Conservation (phyloP, 805 yeast genomes). For the Cyberlindnera petersonii region DNA sequence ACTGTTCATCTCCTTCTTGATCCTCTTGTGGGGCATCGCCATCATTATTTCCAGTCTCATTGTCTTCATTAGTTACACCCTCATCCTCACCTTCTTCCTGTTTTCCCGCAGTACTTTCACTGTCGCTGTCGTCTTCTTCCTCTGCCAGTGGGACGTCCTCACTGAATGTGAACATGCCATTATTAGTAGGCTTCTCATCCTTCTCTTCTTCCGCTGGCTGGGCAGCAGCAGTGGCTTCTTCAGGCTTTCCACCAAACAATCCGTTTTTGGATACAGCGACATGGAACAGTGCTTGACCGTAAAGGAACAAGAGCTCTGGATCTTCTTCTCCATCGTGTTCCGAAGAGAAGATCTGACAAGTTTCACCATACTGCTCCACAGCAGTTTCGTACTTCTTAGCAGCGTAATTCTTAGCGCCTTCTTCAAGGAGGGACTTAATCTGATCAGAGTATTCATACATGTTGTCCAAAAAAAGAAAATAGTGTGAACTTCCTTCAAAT, state of each 20-base stretch:
- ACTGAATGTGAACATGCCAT: conserved; percentile 33
- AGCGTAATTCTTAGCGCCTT: conserved; percentile 64
- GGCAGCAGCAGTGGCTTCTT: conserved; percentile 25
- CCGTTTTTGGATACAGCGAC: conserved; percentile 72
- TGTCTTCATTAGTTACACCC: conserved; percentile 27
- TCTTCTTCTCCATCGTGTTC: conserved; percentile 52
- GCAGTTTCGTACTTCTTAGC: conserved; percentile 65
- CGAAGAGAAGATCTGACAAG: conserved; percentile 55
- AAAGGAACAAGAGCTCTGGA: conserved; percentile 67
- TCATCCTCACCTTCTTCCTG: conserved; percentile 22
- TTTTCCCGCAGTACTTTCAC: conserved; percentile 9
- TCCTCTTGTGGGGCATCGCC: conserved; percentile 24
- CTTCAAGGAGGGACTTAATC: conserved; percentile 45
- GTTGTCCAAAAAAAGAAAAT: too few species aligned
- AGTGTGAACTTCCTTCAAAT: too few species aligned
- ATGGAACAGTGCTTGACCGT: conserved; percentile 78
- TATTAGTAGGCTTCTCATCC: conserved; percentile 26
- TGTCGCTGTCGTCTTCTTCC: conserved; percentile 26
- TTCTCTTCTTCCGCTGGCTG: conserved; percentile 21
- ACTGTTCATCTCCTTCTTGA: conserved; percentile 44
- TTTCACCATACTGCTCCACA: conserved; percentile 64
- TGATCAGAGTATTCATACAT: conserved; percentile 34
- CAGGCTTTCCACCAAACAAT: conserved; percentile 57
- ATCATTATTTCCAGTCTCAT: conserved; percentile 11
- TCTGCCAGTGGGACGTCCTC: conserved; percentile 37